These are phyloP conservation scores for Verticillium longisporum DNA, from an alignment of 2,329 filamentous ascomycete species.

Conservation along the genomic window DNA sequence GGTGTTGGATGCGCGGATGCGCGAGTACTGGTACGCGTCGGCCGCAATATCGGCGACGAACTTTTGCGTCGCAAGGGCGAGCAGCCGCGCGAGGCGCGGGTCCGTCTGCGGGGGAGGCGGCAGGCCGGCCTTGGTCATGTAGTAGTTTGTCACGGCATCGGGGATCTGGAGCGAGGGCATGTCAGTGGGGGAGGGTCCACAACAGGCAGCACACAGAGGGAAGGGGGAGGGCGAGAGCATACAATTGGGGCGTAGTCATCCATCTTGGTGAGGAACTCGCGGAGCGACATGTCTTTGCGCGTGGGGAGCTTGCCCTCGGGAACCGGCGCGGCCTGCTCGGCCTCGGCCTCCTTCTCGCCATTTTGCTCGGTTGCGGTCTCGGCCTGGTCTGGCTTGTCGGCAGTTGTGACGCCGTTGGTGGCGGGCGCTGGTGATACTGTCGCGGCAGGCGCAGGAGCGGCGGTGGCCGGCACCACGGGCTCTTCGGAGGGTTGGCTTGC, in stretches of 20 bases:
- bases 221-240: constrained; percentile 27
- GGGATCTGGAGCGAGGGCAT: constrained; percentile 61
- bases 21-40: constrained; percentile 95
- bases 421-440: neutral
- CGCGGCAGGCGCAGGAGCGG: neutral
- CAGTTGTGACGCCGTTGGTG: neutral
- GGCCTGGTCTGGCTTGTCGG: constrained; percentile 4
- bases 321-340: constrained; percentile 37
- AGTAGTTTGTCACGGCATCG: constrained; percentile 95
- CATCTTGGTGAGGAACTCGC: constrained; percentile 93
- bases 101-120: constrained; percentile 89
- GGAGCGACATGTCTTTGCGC: constrained; percentile 85
- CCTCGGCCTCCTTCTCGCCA: constrained; percentile 16
- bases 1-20: constrained; percentile 81
- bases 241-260: constrained; percentile 97
- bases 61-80: constrained; percentile 96
- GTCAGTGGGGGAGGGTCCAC: neutral
- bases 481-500: constrained; percentile 8
- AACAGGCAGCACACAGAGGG: neutral
- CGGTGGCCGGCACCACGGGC: neutral
- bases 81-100: constrained; percentile 80
- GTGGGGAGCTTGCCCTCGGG: constrained; percentile 61
- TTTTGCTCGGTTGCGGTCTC: constrained; percentile 12
- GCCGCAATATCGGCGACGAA: constrained; percentile 97
- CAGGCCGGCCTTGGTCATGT: constrained; percentile 91